Evolutionary conservation across 2,329 filamentous ascomycete species (phyloP).

Genomic region (Chaetomium olivaceum): DNA sequence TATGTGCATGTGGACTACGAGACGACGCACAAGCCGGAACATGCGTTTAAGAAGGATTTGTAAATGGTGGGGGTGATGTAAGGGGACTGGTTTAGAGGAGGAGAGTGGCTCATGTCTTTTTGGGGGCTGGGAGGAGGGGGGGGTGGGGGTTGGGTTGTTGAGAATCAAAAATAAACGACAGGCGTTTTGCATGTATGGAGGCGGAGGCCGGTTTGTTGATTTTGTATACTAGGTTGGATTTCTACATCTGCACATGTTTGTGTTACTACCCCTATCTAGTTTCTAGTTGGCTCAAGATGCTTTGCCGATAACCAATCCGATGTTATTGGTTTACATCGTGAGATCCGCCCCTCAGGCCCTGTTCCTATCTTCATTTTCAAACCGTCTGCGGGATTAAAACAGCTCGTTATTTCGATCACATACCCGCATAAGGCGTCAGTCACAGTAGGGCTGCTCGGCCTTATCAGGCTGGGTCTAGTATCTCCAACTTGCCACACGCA

Average conservation of each 20-base stretch:
- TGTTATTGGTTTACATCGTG: no score
- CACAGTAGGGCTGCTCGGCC: no score
- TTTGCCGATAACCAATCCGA: neutral
- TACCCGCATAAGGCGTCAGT: no score
- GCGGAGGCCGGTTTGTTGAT: neutral
- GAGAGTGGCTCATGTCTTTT: neutral
- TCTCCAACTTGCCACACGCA: no score
- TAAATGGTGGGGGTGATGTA: conserved; percentile 33
- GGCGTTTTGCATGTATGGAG: neutral
- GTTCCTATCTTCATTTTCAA: no score
- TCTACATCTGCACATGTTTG: neutral
- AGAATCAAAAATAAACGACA: neutral
- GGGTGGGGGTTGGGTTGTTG: no score
- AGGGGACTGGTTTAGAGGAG: neutral
- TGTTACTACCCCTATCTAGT: neutral
- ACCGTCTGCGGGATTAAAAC: no score
- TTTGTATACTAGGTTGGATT: neutral
- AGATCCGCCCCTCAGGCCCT: no score
- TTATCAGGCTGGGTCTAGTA: no score
- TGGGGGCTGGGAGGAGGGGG: no score
- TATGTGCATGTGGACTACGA: conserved; percentile 99
- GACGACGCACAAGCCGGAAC: conserved; percentile 92
- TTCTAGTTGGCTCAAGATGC: neutral
- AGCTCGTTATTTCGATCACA: no score
- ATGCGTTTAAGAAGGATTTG: conserved; percentile 62